These are phyloP conservation scores for Pichia deserticola DNA, from an alignment of 805 yeast species.

Conservation along the genomic window DNA sequence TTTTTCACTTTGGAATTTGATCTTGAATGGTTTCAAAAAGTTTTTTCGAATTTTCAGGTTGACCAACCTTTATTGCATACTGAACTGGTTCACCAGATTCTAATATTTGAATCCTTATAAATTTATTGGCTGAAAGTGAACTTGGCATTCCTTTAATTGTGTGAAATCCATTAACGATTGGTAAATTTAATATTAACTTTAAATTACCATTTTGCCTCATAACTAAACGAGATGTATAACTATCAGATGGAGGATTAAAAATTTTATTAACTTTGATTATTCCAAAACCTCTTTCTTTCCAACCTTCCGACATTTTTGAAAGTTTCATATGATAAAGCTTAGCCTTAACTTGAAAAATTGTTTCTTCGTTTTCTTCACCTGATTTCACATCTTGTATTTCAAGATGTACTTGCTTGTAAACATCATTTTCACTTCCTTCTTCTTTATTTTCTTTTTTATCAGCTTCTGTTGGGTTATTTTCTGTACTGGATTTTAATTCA, in stretches of 20 bases:
- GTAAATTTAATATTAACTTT: conserved; percentile 73
- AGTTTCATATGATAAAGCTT: conserved; percentile 73
- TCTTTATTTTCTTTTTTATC: conserved; percentile 16
- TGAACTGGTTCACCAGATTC: conserved; percentile 65
- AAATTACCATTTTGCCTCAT: conserved; percentile 88
- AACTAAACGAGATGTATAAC: conserved; percentile 55
- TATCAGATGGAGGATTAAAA: conserved; percentile 22
- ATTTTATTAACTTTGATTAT: conserved; percentile 64
- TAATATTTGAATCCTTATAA: conserved; percentile 65
- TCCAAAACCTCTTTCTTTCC: conserved; percentile 96
- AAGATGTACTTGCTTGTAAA: conserved; percentile 52
- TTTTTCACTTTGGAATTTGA: conserved; percentile 22
- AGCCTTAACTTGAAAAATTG: conserved; percentile 61
- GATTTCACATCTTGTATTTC: conserved; percentile 58
- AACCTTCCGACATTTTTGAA: conserved; percentile 59
- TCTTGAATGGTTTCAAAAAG: conserved; percentile 45
- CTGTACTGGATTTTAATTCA: conserved; percentile 9
- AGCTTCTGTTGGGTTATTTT: conserved; percentile 7
- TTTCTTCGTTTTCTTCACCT: conserved; percentile 84
- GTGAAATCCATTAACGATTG: conserved; percentile 54
- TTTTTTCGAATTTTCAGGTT: conserved; percentile 50
- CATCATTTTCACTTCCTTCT: conserved; percentile 20
- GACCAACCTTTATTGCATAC: conserved; percentile 70
- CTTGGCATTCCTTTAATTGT: conserved; percentile 77
- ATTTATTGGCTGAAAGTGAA: conserved; percentile 77